Conservation (phyloP, 2,329 filamentous ascomycete genomes). For the Stagonosporopsis vannaccii region DNA sequence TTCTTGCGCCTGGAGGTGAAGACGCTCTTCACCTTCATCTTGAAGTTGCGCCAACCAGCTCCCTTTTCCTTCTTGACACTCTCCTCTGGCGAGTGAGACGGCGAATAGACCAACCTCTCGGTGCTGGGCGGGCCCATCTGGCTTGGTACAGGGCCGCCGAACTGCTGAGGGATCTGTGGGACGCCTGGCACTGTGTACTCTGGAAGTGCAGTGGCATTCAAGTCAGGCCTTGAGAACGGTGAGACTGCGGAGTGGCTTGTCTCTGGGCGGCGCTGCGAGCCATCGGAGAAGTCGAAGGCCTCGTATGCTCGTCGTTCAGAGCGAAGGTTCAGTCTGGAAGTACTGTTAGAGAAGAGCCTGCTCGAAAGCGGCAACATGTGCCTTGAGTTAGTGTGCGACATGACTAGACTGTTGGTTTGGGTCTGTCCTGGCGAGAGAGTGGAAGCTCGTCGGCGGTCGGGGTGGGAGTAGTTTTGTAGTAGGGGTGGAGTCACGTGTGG, state of each 20-base stretch:
- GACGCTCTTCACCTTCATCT: constrained; percentile 4
- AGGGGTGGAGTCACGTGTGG: neutral
- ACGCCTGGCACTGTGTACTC: neutral
- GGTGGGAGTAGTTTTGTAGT: constrained; percentile 1
- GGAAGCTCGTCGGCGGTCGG: neutral
- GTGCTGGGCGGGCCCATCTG: neutral
- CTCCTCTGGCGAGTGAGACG: neutral
- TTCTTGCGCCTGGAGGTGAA: constrained; percentile 2
- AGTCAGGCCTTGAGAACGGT: neutral
- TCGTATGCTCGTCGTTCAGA: neutral
- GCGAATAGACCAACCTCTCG: neutral
- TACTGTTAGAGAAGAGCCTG: neutral
- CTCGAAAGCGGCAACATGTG: neutral
- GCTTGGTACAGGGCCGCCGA: neutral
- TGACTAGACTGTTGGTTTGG: neutral
- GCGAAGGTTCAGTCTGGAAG: constrained; percentile 1
- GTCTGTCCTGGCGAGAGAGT: neutral
- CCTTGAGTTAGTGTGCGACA: constrained; percentile 1
- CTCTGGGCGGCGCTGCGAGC: neutral
- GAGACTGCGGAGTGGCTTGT: neutral
- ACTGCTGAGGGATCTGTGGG: neutral
- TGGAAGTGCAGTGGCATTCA: constrained; percentile 6
- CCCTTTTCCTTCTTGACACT: neutral
- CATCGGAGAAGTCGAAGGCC: neutral
- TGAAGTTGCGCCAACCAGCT: neutral